Percentiles rank a stretch among this genome's conserved stretches.
Conservation (phyloP, 2,329 filamentous ascomycete genomes). For the Xylariaceae sp. region DNA sequence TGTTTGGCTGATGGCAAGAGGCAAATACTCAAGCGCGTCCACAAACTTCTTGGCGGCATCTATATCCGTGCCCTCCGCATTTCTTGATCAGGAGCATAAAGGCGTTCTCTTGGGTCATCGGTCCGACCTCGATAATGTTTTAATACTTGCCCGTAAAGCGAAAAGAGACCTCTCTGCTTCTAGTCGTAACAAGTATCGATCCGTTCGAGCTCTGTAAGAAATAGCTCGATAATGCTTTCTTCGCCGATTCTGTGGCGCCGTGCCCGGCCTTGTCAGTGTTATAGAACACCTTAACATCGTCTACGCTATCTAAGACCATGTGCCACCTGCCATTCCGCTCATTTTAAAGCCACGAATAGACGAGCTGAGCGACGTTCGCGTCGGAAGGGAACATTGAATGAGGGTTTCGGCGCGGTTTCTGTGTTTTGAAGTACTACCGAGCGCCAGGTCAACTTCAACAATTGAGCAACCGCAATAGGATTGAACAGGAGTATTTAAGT, state of each 20-base stretch:
- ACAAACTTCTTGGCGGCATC: constrained; percentile 23
- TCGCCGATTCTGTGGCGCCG: neutral
- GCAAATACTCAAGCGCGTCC: constrained; percentile 30
- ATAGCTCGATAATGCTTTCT: constrained; percentile 21
- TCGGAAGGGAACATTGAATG: constrained; percentile 9
- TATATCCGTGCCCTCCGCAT: constrained; percentile 6
- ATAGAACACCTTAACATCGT: constrained; percentile 32
- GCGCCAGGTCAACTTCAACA: too few species aligned
- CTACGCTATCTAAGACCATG: constrained; percentile 38
- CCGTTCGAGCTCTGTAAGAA: constrained; percentile 31
- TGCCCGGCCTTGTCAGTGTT: constrained; percentile 7
- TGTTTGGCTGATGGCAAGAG: constrained; percentile 36
- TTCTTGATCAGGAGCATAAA: constrained; percentile 5
- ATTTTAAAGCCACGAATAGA: constrained; percentile 33
- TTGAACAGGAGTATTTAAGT: too few species aligned
- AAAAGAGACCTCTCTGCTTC: constrained; percentile 4
- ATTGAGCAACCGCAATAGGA: too few species aligned
- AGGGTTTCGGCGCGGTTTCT: constrained; percentile 10
- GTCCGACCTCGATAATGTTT: constrained; percentile 5
- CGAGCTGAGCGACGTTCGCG: constrained; percentile 25
- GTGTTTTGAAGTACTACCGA: too few species aligned
- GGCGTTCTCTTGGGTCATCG: constrained; percentile 5
- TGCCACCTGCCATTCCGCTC: constrained; percentile 31
- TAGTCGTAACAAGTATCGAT: constrained; percentile 31
- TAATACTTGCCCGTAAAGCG: constrained; percentile 21